Percentiles rank a stretch among this genome's conserved stretches.
phyloP scores from a whole-genome alignment of 208 protist genomes.

The Herpetomonas samuelpessoai region DNA sequence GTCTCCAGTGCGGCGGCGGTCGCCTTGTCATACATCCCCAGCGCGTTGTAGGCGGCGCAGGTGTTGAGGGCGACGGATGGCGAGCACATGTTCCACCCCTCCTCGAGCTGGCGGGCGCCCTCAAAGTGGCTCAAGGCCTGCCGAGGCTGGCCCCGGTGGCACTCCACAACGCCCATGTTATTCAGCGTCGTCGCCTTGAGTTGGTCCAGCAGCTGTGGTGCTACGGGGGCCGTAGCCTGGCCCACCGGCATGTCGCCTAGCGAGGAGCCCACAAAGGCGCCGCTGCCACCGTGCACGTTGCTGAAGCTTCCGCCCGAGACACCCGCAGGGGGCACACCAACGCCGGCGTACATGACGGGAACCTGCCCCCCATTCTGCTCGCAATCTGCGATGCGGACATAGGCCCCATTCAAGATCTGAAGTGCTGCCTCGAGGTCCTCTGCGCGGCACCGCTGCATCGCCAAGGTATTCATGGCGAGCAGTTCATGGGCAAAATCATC shows the following conservation, averaged over 20 bases:
- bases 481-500: conserved; percentile 72
- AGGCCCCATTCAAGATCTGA: conserved; percentile 51
- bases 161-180: conserved; percentile 87
- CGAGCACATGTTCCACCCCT: conserved; percentile 67
- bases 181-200: conserved; percentile 81
- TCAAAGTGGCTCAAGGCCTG: conserved; percentile 87
- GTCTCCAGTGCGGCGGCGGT: conserved; percentile 80
- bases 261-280: background rate
- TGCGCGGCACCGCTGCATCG: conserved; percentile 68
- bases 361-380: conserved; percentile 17
- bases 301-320: no score
- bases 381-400: conserved; percentile 40
- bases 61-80: conserved; percentile 82
- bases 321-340: no score
- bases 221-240: conserved; percentile 4
- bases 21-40: conserved; percentile 83
- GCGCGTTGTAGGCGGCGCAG: conserved; percentile 83
- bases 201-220: conserved; percentile 47
- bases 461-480: conserved; percentile 79
- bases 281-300: no score
- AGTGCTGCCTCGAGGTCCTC: conserved; percentile 49
- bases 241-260: background rate
- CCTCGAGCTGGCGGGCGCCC: conserved; percentile 73
- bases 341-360: background rate
- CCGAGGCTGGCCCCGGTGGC: conserved; percentile 72